Conservation (phyloP, 768 basidiomycete species). For the Mycena belliarum region DNA sequence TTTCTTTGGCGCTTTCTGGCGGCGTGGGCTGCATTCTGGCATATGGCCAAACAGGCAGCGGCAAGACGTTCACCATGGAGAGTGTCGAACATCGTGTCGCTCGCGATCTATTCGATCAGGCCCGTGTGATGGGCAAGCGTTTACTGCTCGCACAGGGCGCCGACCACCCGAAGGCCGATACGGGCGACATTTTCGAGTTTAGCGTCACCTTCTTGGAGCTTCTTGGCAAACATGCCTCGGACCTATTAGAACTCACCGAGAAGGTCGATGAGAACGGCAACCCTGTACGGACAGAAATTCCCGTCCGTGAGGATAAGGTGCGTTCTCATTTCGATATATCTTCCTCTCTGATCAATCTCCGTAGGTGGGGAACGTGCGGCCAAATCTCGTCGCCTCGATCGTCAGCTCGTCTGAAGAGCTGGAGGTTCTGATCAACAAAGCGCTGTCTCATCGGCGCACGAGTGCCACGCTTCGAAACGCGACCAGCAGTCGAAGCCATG, state of each 20-base stretch:
- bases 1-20: constrained; percentile 30
- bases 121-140: constrained; percentile 22
- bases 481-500: constrained; percentile 35
- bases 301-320: constrained; percentile 35
- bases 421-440: constrained; percentile 31
- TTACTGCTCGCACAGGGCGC: constrained; percentile 21
- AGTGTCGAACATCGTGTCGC: constrained; percentile 35
- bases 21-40: constrained; percentile 35
- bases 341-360: not conserved
- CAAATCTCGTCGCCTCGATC: constrained; percentile 27
- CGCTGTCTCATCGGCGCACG: constrained; percentile 30
- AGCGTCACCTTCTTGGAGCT: constrained; percentile 36
- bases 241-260: constrained; percentile 29
- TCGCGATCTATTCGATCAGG: constrained; percentile 32
- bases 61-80: constrained; percentile 38
- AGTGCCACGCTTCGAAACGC: constrained; percentile 34
- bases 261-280: constrained; percentile 28
- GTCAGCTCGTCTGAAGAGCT: constrained; percentile 33
- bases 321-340: not conserved
- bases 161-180: constrained; percentile 2
- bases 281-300: constrained; percentile 28
- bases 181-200: constrained; percentile 31
- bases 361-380: constrained; percentile 30
- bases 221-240: constrained; percentile 31
- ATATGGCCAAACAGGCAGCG: constrained; percentile 35